A percentile compares a stretch with the other conserved stretches of the same genome.
Evolutionary conservation across 257 asterid genomes (phyloP).

Genomic region (Gynochthodes officinalis): DNA sequence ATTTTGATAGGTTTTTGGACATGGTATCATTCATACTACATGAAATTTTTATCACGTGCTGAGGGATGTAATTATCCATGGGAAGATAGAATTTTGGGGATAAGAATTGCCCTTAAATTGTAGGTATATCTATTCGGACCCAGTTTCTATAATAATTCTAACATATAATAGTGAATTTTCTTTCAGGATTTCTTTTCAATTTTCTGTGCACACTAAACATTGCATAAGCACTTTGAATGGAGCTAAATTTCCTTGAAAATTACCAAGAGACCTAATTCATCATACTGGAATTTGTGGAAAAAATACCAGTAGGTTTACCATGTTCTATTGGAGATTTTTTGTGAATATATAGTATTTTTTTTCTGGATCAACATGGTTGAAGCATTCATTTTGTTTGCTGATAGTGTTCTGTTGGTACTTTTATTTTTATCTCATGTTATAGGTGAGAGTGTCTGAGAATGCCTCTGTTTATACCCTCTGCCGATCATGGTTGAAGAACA

Average conservation of each 20-base stretch:
- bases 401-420: slow-evolving; percentile 11
- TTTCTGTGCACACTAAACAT: neutral
- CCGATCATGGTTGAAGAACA: slow-evolving; percentile 87
- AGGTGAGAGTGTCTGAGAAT: slow-evolving; percentile 63
- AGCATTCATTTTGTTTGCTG: neutral
- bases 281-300: neutral
- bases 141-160: neutral
- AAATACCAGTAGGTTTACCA: neutral
- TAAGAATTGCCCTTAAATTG: neutral
- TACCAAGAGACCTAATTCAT: neutral
- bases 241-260: neutral
- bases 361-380: neutral
- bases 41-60: neutral
- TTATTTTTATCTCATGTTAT: slow-evolving; percentile 23
- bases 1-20: too few species aligned
- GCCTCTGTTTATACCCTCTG: slow-evolving; percentile 73
- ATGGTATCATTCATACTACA: too few species aligned
- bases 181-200: neutral
- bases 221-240: neutral
- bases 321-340: neutral
- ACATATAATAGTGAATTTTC: neutral
- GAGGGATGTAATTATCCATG: neutral
- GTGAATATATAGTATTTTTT: neutral
- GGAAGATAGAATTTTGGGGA: neutral
- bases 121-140: neutral